Conservation (phyloP, 2,329 filamentous ascomycete species). For the Fusarium equiseti region DNA sequence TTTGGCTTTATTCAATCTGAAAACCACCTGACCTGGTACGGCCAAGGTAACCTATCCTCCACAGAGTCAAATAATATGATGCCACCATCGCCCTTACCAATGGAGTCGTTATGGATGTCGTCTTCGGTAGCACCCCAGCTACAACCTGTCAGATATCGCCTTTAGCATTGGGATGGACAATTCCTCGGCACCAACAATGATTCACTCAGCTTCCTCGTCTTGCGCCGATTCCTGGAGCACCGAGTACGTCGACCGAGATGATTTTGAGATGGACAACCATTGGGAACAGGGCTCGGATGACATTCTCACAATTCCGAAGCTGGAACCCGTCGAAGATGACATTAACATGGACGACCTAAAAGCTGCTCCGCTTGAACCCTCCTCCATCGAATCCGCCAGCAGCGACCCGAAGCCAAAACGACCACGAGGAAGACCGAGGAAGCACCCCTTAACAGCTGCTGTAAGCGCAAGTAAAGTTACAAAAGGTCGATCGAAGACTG, state of each 20-base stretch:
- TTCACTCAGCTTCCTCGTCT: conserved; percentile 61
- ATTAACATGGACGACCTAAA: conserved; percentile 66
- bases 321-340: conserved; percentile 69
- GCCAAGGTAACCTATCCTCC: conserved; percentile 59
- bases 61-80: conserved; percentile 50
- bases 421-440: conserved; percentile 83
- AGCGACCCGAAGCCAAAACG: conserved; percentile 65
- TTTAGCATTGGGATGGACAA: conserved; percentile 62
- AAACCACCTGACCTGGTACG: conserved; percentile 60
- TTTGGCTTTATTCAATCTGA: conserved; percentile 58
- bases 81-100: conserved; percentile 51
- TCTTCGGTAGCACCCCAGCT: conserved; percentile 47
- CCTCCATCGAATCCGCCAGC: conserved; percentile 37
- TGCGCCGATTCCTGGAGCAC: conserved; percentile 60
- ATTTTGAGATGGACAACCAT: conserved; percentile 56
- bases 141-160: conserved; percentile 64
- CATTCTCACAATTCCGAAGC: conserved; percentile 63
- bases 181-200: conserved; percentile 57
- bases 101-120: conserved; percentile 49
- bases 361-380: conserved; percentile 51
- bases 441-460: conserved; percentile 76
- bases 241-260: conserved; percentile 55
- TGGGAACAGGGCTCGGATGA: conserved; percentile 64
- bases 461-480: conserved; percentile 74
- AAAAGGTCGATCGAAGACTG: conserved; percentile 80